Evolutionary conservation across 495 filamentous ascomycete genomes (phyloP), one percentile per base, ranked within the genome.

Genomic region (Stereocaulon alpinum): DNA sequence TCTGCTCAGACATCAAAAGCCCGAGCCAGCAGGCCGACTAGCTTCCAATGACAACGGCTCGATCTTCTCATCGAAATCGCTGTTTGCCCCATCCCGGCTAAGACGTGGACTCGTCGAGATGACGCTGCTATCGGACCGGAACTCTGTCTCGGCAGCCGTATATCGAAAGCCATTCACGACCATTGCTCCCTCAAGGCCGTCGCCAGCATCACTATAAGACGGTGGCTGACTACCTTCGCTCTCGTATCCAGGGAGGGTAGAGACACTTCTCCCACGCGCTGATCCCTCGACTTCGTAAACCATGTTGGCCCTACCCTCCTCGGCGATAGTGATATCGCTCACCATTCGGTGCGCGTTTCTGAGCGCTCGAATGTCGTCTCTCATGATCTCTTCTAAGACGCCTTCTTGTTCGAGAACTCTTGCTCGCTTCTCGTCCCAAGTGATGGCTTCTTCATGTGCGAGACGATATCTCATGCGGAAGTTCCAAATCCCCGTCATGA

Each of bases 331-430:
- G 27, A 82, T 69, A 50, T 70, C 68, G 15, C 68, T 73, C 5
- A 81, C 75, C 15, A 78, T 59, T 10, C 66, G 67, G 18, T 77
- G 59, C 18, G 72, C 78, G 41, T 72, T 69, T 42, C 77, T 71
- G 30, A 82, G 73, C 34, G 74, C 73, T 2, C 72, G 67, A 47
- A 82, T 72, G 63, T 82, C 77, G 10, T 71, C 68, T 0, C 60
- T 55, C 68, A 73, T 59, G 3, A 52, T 56, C 2, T 58, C 61
- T 55, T 67, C 64, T 17, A 65, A 61, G 40, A 58, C 50, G 34
- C 6, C 62, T 44, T 77, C 75, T 60, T 73, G 70, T 32, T 68
- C 69, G 12, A 47, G 37, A n/a, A 65, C 58, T 40, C 48, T 65
- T 32, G 15, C 63, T 55, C 43, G 49, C 55, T 61, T 70, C 57